Base-by-base conservation (phyloP, 164 flowering plant genomes). In the Chimonanthus praecox region DNA sequence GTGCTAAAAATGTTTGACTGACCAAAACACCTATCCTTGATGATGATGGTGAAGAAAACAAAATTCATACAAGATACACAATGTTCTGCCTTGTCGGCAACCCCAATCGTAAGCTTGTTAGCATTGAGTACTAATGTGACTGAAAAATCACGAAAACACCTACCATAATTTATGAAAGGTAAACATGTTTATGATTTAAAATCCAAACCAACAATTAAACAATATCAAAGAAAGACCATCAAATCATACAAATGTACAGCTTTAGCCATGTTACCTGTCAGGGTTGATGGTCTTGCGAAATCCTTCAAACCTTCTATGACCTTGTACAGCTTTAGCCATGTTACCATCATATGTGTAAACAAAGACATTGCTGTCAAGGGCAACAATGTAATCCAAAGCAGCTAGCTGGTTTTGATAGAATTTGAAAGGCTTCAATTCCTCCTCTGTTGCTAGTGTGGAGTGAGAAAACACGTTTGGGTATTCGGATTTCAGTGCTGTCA, bases 261-360 rank as follows among this genome's bases (percentile, higher is more conserved):
- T 33, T 33, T 33, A 33, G 33, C 33, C 33, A 33, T 33, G 33
- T 33, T 62, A 91, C 98, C 88, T 90, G 85, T 91, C 90, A 5
- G 97, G 98, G 66, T 83, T 89, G 51, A 94, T 88, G 0, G 96
- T 90, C 82, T 87, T 90, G 3, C 86, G 84, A 67, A 91, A 93
- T 43, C 93, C 98, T 84, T 95, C 87, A 64, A 91, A 93, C 80
- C 78, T 83, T 75, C 99, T 73, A 47, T 94, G 99, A 1, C 98
- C 98, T 70, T 91, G 97, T 73, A 94, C 98, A 75, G 92, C 94
- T 86, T 87, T 94, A 47, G 98, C 98, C 98, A 94, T 94, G 75
- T 94, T 92, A 43, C 98, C 97, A 71, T 94, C 97, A 50, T 91
- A 90, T 0, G 98, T 89, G 69, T 91, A 92, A 51, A 90, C 89